Base-by-base conservation (phyloP, 257 asterid species). In the Salvia rosmarinus region DNA sequence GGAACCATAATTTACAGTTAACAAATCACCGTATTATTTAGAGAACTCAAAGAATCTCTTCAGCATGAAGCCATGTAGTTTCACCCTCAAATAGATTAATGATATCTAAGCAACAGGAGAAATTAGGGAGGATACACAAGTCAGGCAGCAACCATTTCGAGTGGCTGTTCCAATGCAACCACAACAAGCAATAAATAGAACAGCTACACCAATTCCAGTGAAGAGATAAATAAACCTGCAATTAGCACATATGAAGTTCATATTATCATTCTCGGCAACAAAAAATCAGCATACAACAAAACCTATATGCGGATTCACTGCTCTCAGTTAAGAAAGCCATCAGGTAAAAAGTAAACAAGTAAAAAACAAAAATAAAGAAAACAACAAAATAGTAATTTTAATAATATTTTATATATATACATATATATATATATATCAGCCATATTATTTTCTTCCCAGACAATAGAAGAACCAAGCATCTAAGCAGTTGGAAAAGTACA, bases 151-250 rank as follows among this genome's bases (percentile, higher is more conserved):
- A n/a, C 95, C 96, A 30, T 78, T 90, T 78, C 95, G 77, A 47
- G 84, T 81, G 52, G 90, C 75, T 0, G 96, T 70, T 72, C 90
- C 92, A 74, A 95, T 87, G 86, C 98, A 95, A 72, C 99, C 99
- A 67, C 89, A 88, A 79, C 92, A 95, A 50, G 97, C 87, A 76
- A 91, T 72, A 66, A 95, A 32, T 23, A 89, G 86, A 76, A 95
- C 79, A 78, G 78, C 83, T 37, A 63, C 95, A 44, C 99, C 99
- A 76, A 81, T 70, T 55, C 95, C 97, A 59, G 79, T 87, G 82
- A 95, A 90, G 66, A 90, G 80, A 81, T 95, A 95, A 58, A 95
- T 89, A 81, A 95, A 95, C 99, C 99, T 95, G 95, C 85, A 75
- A 75, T 30, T 3, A 55, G 44, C 28, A 72, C 42, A 75, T 70